Evolutionary conservation across 2,329 filamentous ascomycete genomes (phyloP), one percentile per base, ranked within the genome.

Genomic region (Colletotrichum liaoningense): DNA sequence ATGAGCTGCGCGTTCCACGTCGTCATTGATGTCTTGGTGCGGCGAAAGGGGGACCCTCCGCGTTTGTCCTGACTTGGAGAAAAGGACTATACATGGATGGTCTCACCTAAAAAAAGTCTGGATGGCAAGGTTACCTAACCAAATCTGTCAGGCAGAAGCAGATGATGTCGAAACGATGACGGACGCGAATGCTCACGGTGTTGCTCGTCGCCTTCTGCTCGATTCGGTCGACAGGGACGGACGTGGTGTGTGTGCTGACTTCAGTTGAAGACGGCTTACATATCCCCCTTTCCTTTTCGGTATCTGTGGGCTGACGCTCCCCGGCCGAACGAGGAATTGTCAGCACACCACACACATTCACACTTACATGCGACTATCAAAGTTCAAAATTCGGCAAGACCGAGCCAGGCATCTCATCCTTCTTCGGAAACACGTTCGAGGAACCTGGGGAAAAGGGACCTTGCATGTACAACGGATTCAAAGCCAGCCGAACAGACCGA

Each of bases 71-170:
- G 38, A 42, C 16, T 42, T 42, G 38, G 38, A 9, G 42, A 49
- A 46, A 49, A 49, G 19, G 42, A 49, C 42, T 19, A 5, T 49
- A 49, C 42, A 49, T 49, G 19, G 19, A 19, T 19, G 8, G 19
- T 49, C 42, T 49, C 19, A 49, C 19, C 8, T 49, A 19, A 8
- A 3, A 3, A 11, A 49, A 22, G 42, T 11, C n/a, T 49, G 42
- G 19, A 49, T 22, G 16, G 42, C 3, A n/a, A 9, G 42, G 8
- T 0, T 11, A 5, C 42, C 0, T n/a, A 3, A 0, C 16, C 19
- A 7, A 49, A 11, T 49, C 38, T 42, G 38, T 42, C 19, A 49
- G 42, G 38, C 7, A 22, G 19, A n/a, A 4, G 42, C 5, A 8
- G 42, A 49, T 1, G 1, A n/a, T 49, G 16, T n/a, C 19, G 42